Conservation (phyloP, 257 asterid species). For the Rauvolfia tetraphylla region DNA sequence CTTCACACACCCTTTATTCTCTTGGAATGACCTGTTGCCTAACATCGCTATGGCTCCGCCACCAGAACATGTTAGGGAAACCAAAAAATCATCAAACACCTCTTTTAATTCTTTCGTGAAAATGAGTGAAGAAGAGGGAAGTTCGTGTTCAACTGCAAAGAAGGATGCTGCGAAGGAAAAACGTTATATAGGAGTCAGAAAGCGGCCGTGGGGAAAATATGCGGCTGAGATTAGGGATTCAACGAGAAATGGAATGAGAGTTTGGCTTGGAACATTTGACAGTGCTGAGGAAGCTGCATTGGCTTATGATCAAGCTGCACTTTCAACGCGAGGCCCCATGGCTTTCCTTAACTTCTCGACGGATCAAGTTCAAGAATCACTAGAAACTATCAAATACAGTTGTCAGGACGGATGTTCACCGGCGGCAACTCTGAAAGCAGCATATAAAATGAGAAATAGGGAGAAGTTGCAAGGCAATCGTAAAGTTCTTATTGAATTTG, state of each 20-base stretch:
- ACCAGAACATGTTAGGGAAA: neutral
- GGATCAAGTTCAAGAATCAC: conserved; percentile 31
- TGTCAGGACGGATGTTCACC: conserved; percentile 37
- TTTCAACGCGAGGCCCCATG: conserved; percentile 34
- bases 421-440: conserved; percentile 35
- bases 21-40: neutral
- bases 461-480: neutral
- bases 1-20: neutral
- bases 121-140: neutral
- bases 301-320: conserved; percentile 60
- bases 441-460: conserved; percentile 21
- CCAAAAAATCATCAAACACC: neutral
- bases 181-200: conserved; percentile 37
- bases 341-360: conserved; percentile 37
- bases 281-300: conserved; percentile 44
- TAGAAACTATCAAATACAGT: conserved; percentile 25
- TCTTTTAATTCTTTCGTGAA: neutral
- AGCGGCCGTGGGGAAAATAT: conserved; percentile 49
- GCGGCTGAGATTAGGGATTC: conserved; percentile 59
- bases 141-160: neutral
- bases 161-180: conserved; percentile 2
- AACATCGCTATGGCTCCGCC: neutral
- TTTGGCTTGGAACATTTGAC: conserved; percentile 51
- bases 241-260: conserved; percentile 39
- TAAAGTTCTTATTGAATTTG: conserved; percentile 33